Base-by-base conservation (phyloP, 2,329 filamentous ascomycete species). In the Cytospora paraplurivora region DNA sequence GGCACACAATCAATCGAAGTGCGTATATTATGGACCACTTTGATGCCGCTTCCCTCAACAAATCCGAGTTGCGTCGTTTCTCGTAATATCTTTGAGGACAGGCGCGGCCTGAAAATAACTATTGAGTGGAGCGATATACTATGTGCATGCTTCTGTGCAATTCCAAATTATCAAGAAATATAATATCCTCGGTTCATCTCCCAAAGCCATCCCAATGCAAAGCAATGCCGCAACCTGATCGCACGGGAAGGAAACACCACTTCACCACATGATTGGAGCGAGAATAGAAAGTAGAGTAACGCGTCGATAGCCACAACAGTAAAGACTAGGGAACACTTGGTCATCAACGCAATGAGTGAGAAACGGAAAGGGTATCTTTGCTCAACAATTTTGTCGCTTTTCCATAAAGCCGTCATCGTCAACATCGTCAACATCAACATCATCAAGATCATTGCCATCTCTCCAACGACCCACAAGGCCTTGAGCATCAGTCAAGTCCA, bases 361-460 rank as follows among this genome's bases (percentile, higher is more conserved):
- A 51, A 38, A 54, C 32, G 56, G 19, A 12, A 51, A 56, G 62
- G 62, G 62, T 61, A 61, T 64, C 57, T 61, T 49, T 17, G 60
- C 55, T 50, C 55, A 59, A 62, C 37, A 52, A 21, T 47, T 37
- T 53, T 56, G 32, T 38, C 59, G 59, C 53, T 63, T 38, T 37
- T 44, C 60, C 44, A 56, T 37, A 35, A 59, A 27, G 21, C 49
- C 49, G 11, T 53, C 41, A 32, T 41, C 54, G 19, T 37, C 54
- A 41, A 56, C 50, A 34, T 59, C 54, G 51, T 41, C 27, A 27
- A 3, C 27, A 27, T 3, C 27, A 27, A 3, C 27, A 27, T 27
- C 27, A 27, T 27, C n/a, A n/a, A n/a, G n/a, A n/a, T n/a, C 27
- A 27, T 27, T 27, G 27, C 27, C 27, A 27, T 4, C 27, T 27